Base-by-base conservation (phyloP, 2,329 filamentous ascomycete genomes). In the Alternaria sp. region DNA sequence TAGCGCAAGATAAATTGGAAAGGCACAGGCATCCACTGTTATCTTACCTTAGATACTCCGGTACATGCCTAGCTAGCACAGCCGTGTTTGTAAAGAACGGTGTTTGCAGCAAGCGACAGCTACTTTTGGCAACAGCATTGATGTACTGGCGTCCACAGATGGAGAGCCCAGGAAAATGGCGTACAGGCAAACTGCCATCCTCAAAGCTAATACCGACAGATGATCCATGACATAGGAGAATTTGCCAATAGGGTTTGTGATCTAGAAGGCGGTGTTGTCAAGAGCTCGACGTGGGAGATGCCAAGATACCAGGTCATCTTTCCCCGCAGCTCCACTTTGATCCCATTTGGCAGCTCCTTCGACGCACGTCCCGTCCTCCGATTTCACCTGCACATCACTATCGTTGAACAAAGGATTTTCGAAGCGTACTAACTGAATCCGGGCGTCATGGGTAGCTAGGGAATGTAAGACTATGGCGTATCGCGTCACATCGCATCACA, bases 311-410 rank as follows among this genome's bases (percentile, higher is more conserved):
- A 51, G 51, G 65, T 59, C 63, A 66, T 54, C 44, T 38, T 65
- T 61, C 61, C 63, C 65, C 65, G 60, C 65, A 58, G 54, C 59
- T 62, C 49, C 57, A 51, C 49, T 36, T 30, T 48, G 10, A 30
- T 52, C 54, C 27, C 49, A 38, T 40, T 51, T 56, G 50, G n/a
- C 41, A 46, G 32, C 45, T 52, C 38, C 22, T 12, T 28, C 25
- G 25, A 34, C 28, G 18, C 64, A 55, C 50, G 34, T 60, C 54
- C 43, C 55, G 53, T 55, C 48, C 40, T 60, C 34, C 46, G 41
- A 36, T 49, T 12, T 30, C 18, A 25, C 50, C 30, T 45, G 7
- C 36, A 34, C 20, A 36, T 50, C 32, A n/a, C 41, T 28, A 16
- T 32, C 48, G 25, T n/a, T 38, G 1, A 48, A 60, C 18, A 52